Evolutionary conservation across 2,329 filamentous ascomycete species (phyloP).

Genomic region (Juglanconis oblonga): DNA sequence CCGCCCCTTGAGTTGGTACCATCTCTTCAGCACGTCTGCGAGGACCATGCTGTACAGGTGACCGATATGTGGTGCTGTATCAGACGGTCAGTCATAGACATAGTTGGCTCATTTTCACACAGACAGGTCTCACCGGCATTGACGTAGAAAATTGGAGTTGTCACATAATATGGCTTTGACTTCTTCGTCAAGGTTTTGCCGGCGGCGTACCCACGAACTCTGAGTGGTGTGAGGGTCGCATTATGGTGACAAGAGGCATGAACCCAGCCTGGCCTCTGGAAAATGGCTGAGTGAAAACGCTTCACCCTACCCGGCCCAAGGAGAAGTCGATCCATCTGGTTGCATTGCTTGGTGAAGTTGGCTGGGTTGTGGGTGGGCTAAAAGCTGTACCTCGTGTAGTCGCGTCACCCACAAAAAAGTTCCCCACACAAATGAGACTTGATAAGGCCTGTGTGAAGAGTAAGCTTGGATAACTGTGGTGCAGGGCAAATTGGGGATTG

Average conservation of each 20-base stretch:
- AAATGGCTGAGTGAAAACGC: conserved; percentile 5
- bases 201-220: conserved; percentile 1
- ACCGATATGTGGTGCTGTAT: conserved; percentile 81
- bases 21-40: conserved; percentile 87
- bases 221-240: neutral
- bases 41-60: conserved; percentile 94
- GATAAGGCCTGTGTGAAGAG: conserved; percentile 11
- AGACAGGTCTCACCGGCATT: conserved; percentile 68
- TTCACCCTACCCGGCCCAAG: conserved; percentile 11
- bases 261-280: conserved; percentile 8
- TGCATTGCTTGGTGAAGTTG: neutral
- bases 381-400: neutral
- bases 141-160: conserved; percentile 98
- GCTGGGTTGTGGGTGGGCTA: neutral
- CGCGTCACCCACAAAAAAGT: neutral
- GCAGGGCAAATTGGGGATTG: too few relatives aligned
- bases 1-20: conserved; percentile 73
- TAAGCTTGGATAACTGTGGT: conserved; percentile 9
- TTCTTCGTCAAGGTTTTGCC: neutral
- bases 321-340: conserved; percentile 16
- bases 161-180: conserved; percentile 81
- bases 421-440: neutral
- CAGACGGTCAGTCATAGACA: conserved; percentile 22
- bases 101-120: neutral
- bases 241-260: conserved; percentile 13